Evolutionary conservation across 768 basidiomycete genomes (phyloP).

Genomic region (Suillus luteus): DNA sequence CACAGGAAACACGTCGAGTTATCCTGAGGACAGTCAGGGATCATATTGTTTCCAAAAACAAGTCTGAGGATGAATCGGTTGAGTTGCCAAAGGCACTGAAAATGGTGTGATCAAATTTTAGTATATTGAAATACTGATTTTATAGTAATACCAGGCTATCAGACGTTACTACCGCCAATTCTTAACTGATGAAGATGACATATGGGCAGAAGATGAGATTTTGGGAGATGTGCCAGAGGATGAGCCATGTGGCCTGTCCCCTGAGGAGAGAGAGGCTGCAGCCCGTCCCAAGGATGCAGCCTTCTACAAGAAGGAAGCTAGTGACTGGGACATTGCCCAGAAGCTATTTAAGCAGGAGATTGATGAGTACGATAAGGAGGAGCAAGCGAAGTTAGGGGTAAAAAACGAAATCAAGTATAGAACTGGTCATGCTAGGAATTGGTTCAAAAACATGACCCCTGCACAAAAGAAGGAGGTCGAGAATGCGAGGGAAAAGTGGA

Average conservation of each 20-base stretch:
- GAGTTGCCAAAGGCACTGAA: not conserved
- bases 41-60: not conserved
- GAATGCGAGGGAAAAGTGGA: not conserved
- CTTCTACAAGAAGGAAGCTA: not conserved
- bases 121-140: not conserved
- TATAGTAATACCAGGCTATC: not conserved
- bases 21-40: not conserved
- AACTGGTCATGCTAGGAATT: not conserved
- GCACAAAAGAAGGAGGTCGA: not conserved
- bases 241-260: not conserved
- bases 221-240: not conserved
- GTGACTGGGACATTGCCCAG: not conserved
- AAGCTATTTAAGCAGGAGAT: slow-evolving; percentile 2
- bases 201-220: not conserved
- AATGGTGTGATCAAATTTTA: not conserved
- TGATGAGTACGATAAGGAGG: not conserved
- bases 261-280: slow-evolving; percentile 1
- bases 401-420: not conserved
- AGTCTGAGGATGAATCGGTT: not conserved
- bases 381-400: not conserved
- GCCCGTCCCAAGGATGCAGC: not conserved
- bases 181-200: not conserved
- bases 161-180: not conserved
- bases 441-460: not conserved
- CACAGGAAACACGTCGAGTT: not conserved